Conservation (phyloP, 1,139 yeast species). For the Nakaseomyces bracarensis region DNA sequence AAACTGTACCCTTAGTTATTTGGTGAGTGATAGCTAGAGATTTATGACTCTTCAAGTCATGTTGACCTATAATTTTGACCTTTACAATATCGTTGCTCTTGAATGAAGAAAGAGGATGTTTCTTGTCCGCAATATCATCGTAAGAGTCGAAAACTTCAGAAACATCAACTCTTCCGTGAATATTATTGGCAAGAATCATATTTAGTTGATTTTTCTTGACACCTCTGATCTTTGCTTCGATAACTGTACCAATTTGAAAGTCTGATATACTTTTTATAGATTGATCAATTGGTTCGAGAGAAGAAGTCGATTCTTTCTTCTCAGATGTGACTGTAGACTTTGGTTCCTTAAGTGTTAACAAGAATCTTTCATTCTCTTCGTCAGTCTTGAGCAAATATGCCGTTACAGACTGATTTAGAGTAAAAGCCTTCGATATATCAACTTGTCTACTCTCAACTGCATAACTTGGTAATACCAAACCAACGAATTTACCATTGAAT, state of each 20-base stretch:
- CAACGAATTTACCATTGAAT: constrained; percentile 74
- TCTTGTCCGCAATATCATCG: constrained; percentile 49
- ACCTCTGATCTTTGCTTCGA: constrained; percentile 53
- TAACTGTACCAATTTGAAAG: constrained; percentile 48
- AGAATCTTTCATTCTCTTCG: constrained; percentile 60
- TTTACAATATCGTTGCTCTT: constrained; percentile 49
- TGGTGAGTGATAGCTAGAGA: constrained; percentile 64
- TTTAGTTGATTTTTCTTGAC: constrained; percentile 70
- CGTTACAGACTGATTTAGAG: constrained; percentile 55
- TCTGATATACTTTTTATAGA: constrained; percentile 44
- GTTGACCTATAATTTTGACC: constrained; percentile 69
- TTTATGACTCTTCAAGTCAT: constrained; percentile 62
- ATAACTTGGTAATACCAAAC: constrained; percentile 72
- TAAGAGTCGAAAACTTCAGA: constrained; percentile 56
- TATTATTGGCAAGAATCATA: constrained; percentile 67
- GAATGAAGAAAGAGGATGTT: constrained; percentile 55
- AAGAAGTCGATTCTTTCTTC: constrained; percentile 14
- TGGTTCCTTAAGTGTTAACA: constrained; percentile 47
- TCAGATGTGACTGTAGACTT: constrained; percentile 9
- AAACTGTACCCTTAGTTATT: constrained; percentile 45
- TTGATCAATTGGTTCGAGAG: constrained; percentile 53
- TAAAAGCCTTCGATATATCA: constrained; percentile 50
- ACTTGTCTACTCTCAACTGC: constrained; percentile 50
- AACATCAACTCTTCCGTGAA: constrained; percentile 73
- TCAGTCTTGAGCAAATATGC: constrained; percentile 59